Evolutionary conservation across 1,284 basidiomycete genomes (phyloP).

Genomic region (Lentinula novae-zelandiae): DNA sequence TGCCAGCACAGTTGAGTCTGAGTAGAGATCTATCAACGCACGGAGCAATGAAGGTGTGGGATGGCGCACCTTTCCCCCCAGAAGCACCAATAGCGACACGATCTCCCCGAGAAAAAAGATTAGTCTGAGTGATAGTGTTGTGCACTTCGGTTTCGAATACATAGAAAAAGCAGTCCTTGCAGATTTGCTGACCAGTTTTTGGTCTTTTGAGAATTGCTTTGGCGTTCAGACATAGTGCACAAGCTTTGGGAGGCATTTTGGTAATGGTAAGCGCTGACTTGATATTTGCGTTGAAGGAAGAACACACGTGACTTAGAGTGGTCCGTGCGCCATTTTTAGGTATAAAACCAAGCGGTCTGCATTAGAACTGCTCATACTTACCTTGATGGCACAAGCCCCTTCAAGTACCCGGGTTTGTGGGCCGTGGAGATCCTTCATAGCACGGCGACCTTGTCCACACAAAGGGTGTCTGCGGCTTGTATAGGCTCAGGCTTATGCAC

Average conservation of each 20-base stretch:
- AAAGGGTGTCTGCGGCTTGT: too few species aligned
- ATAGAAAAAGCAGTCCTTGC: constrained; percentile 92
- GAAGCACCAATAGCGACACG: constrained; percentile 96
- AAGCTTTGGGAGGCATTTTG: constrained; percentile 65
- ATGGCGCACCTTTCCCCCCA: constrained; percentile 84
- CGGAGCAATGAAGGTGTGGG: background rate
- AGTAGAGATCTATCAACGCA: background rate
- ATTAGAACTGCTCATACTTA: too few species aligned
- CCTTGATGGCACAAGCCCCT: too few species aligned
- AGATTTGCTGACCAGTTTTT: constrained; percentile 97
- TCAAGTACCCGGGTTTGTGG: too few species aligned
- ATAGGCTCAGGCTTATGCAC: too few species aligned
- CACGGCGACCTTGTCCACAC: too few species aligned
- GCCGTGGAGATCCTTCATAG: too few species aligned
- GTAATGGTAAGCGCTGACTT: too few species aligned
- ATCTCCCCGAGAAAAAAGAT: constrained; percentile 89
- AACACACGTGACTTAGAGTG: too few species aligned
- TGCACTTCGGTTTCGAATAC: constrained; percentile 99
- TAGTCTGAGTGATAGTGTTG: constrained; percentile 82
- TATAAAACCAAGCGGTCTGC: too few species aligned
- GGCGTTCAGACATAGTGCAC: constrained; percentile 71
- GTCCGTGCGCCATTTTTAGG: too few species aligned
- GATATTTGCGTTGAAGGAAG: background rate
- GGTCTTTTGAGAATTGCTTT: constrained; percentile 91
- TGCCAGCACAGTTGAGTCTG: constrained; percentile 97